Evolutionary conservation across 495 filamentous ascomycete genomes (phyloP).

Genomic region (Eremomyces bilateralis): DNA sequence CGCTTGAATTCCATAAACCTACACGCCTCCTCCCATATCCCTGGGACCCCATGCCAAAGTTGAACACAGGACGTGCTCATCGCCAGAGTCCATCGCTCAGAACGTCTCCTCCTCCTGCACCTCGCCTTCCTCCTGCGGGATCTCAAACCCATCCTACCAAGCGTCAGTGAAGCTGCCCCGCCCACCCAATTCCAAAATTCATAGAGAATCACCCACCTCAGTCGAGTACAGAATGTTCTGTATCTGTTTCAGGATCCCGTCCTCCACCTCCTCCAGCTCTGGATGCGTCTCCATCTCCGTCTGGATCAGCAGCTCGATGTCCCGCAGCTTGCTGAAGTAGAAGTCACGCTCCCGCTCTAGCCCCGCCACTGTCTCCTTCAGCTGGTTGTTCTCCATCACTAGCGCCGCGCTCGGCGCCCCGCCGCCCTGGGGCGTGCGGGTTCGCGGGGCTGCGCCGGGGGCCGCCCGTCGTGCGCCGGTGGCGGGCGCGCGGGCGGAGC

Average conservation of each 20-base stretch:
- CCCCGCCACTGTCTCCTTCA: slow-evolving; percentile 28
- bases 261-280: slow-evolving; percentile 78
- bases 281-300: slow-evolving; percentile 76
- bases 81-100: too few relatives aligned
- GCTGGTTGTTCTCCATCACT: slow-evolving; percentile 54
- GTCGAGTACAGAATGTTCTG: slow-evolving; percentile 94
- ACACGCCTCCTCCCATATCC: too few relatives aligned
- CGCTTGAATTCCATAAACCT: too few relatives aligned
- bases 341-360: slow-evolving; percentile 64
- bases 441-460: slow-evolving; percentile 26
- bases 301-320: slow-evolving; percentile 89
- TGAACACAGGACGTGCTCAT: too few relatives aligned
- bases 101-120: slow-evolving; percentile 53
- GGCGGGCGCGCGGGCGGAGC: slow-evolving; percentile 20
- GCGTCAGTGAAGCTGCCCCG: background rate
- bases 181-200: background rate
- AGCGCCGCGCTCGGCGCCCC: slow-evolving; percentile 42
- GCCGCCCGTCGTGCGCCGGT: slow-evolving; percentile 42
- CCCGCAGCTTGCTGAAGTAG: slow-evolving; percentile 93
- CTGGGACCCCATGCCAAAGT: too few relatives aligned
- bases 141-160: slow-evolving; percentile 51
- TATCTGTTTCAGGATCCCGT: slow-evolving; percentile 77
- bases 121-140: slow-evolving; percentile 44
- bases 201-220: slow-evolving; percentile 33
- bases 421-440: slow-evolving; percentile 22